Conservation (phyloP, 1,284 basidiomycete genomes). For the Tilletiaria anomala region DNA sequence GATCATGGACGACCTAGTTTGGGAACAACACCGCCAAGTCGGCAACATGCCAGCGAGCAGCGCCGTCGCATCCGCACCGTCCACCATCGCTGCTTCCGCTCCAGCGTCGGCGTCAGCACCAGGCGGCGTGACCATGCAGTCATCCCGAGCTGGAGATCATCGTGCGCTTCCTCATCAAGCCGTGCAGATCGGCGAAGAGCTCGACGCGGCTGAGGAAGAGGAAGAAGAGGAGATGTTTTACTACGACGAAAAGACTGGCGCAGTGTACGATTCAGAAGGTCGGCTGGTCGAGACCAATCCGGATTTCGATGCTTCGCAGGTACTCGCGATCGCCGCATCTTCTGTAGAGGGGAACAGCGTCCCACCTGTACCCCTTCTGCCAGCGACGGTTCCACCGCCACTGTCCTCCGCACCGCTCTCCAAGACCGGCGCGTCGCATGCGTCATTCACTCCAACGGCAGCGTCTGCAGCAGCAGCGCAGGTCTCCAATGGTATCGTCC, state of each 20-base stretch:
- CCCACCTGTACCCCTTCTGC: neutral
- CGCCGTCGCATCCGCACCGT: neutral
- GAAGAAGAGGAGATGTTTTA: slow-evolving; percentile 24
- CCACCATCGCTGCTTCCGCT: neutral
- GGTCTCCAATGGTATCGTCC: too few species aligned
- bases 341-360: neutral
- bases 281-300: slow-evolving; percentile 19
- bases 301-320: slow-evolving; percentile 5
- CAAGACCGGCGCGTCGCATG: too few species aligned
- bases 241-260: slow-evolving; percentile 29
- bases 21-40: neutral
- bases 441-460: too few species aligned
- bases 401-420: too few species aligned
- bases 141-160: neutral
- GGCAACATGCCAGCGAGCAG: neutral
- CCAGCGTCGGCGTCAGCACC: neutral
- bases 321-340: neutral
- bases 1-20: neutral
- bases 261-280: slow-evolving; percentile 27
- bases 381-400: too few species aligned
- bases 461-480: too few species aligned
- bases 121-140: neutral
- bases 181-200: too few species aligned
- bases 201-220: too few species aligned
- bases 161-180: neutral